Percentiles rank a stretch among this genome's conserved stretches.
Conservation (phyloP, 2,329 filamentous ascomycete species). For the Ploettnerulaceae sp. region DNA sequence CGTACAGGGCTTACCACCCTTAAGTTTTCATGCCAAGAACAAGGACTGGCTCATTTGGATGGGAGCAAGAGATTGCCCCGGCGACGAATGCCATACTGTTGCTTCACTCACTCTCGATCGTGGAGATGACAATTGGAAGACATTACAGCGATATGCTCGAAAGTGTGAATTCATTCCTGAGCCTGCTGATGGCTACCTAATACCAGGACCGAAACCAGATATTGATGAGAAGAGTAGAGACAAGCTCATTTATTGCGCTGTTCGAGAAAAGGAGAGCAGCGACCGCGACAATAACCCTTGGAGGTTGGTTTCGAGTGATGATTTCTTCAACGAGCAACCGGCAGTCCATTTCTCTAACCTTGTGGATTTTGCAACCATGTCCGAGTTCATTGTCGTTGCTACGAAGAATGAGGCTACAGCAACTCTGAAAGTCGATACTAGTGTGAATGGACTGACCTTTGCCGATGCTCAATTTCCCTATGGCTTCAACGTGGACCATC, state of each 20-base stretch:
- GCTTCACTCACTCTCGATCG: constrained; percentile 76
- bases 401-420: constrained; percentile 59
- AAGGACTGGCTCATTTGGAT: constrained; percentile 93
- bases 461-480: constrained; percentile 80
- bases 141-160: constrained; percentile 66
- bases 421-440: constrained; percentile 72
- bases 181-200: constrained; percentile 42
- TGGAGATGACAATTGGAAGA: constrained; percentile 72
- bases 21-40: constrained; percentile 78
- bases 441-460: constrained; percentile 77
- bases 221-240: constrained; percentile 43
- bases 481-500: constrained; percentile 73
- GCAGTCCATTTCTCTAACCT: constrained; percentile 63
- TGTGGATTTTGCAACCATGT: constrained; percentile 87
- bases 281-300: constrained; percentile 59
- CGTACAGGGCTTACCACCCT: constrained; percentile 43
- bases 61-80: constrained; percentile 63
- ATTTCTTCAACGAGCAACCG: constrained; percentile 67
- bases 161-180: constrained; percentile 84
- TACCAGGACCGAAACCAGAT: constrained; percentile 30
- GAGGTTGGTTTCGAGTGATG: constrained; percentile 70
- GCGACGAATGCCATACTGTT: constrained; percentile 58
- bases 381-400: constrained; percentile 91
- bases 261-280: constrained; percentile 58
- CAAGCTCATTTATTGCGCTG: constrained; percentile 52